Evolutionary conservation across 768 basidiomycete genomes (phyloP), one percentile per base, ranked within the genome.

Genomic region (Russula griseocarnosa): DNA sequence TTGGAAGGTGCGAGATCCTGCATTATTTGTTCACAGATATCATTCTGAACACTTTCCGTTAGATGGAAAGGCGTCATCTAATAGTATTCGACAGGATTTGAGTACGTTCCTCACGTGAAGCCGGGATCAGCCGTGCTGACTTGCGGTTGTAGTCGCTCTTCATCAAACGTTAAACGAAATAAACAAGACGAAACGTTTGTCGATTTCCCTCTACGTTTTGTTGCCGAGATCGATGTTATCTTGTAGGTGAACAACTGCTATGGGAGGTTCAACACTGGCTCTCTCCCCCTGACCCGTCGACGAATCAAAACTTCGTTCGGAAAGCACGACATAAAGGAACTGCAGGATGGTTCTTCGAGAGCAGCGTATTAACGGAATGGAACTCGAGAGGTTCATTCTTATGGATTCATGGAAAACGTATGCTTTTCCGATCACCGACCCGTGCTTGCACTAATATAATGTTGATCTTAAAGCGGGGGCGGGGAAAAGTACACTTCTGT

Each of bases 331-430:
- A 40, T 9, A 20, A 10, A 4, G 60, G 60, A 13, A 55, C 60
- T 1, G 53, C 44, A 26, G 16, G 4, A 3, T 61, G 60, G 60
- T 61, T 61, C 11, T 47, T 61, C 5, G n/a, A 38, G 28, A 24
- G 54, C 36, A 28, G 36, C 13, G 22, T 28, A 5, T 62, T 62
- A 3, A 8, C 46, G 3, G 61, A 56, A 11, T 62, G 61, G 61
- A 55, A 32, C 32, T 34, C 24, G 24, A 55, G 5, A 4, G 61
- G 55, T 5, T 56, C 61, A 1, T 34, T 62, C 13, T 18, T 62
- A 8, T 62, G 61, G 61, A 46, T 62, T 7, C 18, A 62, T 24
- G 61, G 61, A 1, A 62, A 62, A 42, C 61, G 61, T 62, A 50
- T 13, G 34, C 20, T 28, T 3, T 18, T 13, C n/a, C 10, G 7